Percentiles rank a stretch among this genome's conserved stretches.
Evolutionary conservation across 495 filamentous ascomycete genomes (phyloP).

Genomic region (Lasiosphaeria ovina): DNA sequence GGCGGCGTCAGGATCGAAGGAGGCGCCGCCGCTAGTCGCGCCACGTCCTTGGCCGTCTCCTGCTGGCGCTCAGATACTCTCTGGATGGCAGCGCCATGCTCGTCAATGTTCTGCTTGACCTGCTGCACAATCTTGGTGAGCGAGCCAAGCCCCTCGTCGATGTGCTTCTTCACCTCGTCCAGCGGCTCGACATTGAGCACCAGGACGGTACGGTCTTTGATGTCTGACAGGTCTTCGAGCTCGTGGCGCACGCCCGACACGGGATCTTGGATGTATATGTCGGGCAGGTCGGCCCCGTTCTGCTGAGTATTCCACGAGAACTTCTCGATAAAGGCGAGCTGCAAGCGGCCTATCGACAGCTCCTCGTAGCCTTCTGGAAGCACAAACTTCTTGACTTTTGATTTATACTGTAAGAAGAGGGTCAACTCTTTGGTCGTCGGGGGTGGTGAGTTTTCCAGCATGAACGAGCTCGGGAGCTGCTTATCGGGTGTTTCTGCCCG

Average conservation of each 20-base stretch:
- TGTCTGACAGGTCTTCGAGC: constrained; percentile 88
- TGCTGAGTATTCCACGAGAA: constrained; percentile 97
- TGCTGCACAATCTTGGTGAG: constrained; percentile 77
- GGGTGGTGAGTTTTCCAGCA: constrained; percentile 66
- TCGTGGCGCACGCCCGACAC: constrained; percentile 93
- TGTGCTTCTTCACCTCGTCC: constrained; percentile 94
- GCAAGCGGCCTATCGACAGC: constrained; percentile 79
- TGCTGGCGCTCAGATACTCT: constrained; percentile 89
- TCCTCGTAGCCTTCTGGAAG: constrained; percentile 79
- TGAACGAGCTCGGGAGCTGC: constrained; percentile 31
- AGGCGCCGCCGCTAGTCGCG: constrained; percentile 70
- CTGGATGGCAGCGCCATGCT: constrained; percentile 75
- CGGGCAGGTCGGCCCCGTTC: constrained; percentile 88
- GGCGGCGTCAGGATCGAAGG: constrained; percentile 42
- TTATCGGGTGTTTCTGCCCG: constrained; percentile 41
- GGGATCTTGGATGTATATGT: constrained; percentile 96
- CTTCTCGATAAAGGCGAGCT: constrained; percentile 98
- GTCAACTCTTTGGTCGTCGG: constrained; percentile 85
- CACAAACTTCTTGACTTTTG: constrained; percentile 93
- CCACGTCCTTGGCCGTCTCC: constrained; percentile 87
- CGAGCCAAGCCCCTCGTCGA: constrained; percentile 87
- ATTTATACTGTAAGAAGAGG: constrained; percentile 95
- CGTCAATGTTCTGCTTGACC: constrained; percentile 73
- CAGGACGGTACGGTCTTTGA: constrained; percentile 91
- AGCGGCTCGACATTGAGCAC: constrained; percentile 92